Evolutionary conservation across 129 eudicot genomes (phyloP).

Genomic region (Flaveria bidentis): DNA sequence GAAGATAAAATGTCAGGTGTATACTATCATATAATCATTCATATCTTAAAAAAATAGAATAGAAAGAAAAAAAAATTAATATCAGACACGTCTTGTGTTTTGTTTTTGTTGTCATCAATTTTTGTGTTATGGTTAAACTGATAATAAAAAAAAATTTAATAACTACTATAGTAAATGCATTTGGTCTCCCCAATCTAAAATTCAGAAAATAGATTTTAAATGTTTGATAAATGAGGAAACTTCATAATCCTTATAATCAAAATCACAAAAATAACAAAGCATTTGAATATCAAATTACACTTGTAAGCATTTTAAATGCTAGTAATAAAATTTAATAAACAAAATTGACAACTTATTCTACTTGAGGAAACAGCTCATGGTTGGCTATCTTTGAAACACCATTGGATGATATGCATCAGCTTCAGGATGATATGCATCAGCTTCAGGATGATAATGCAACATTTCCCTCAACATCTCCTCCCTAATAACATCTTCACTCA

Average conservation of each 20-base stretch:
- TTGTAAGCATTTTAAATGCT: constrained; percentile 11
- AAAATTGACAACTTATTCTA: constrained; percentile 31
- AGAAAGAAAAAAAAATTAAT: no score
- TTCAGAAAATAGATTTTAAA: neutral
- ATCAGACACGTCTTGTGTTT: no score
- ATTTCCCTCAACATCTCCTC: constrained; percentile 87
- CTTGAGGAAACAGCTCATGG: neutral
- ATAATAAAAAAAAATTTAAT: no score
- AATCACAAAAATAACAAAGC: constrained; percentile 24
- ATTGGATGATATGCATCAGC: constrained; percentile 47
- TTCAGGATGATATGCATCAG: constrained; percentile 79
- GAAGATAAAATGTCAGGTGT: no score
- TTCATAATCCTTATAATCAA: constrained; percentile 8
- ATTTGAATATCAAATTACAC: constrained; percentile 8
- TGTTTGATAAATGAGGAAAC: neutral
- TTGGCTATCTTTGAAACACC: constrained; percentile 34
- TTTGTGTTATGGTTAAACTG: no score
- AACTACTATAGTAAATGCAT: no score
- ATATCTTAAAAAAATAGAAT: no score
- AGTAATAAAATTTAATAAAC: constrained; percentile 12
- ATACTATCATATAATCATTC: no score
- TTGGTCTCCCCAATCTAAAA: neutral
- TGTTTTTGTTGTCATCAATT: no score
- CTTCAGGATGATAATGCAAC: constrained; percentile 75
- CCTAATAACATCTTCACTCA: constrained; percentile 71